Evolutionary conservation across 169 alveolate species (phyloP), one percentile per base, ranked within the genome.

Genomic region (Neospora caninum): DNA sequence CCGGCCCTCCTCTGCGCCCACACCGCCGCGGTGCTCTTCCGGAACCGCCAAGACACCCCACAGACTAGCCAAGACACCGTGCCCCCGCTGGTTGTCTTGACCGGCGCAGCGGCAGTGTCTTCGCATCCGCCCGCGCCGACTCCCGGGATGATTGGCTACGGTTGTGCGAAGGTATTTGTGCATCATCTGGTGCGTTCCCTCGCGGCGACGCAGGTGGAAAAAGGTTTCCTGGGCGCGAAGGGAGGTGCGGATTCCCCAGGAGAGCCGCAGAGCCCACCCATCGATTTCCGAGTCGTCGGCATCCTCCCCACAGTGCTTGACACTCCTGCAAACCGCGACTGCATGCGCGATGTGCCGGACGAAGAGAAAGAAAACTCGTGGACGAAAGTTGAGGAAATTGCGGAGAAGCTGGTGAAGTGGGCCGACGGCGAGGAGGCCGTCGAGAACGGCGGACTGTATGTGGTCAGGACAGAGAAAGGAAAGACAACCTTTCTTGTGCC

Each of bases 1-100:
- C 89, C 89, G 6, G 29, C 89, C 54, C 53, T 82, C 43, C 89
- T 82, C 67, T 82, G 89, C 67, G 89, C 89, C 67, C 89, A 82
- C 64, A 31, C 41, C 16, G 89, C 89, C 34, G 29, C 67, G 25
- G 67, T 43, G 38, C 64, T 82, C 41, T 42, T 78, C 42, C 39
- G 73, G 34, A 78, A 20, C 27, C 86, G 39, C 86, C 1, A 9
- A 43, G 27, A 16, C 10, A n/a, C 49, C 39, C 4, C 16, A 69
- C 34, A 6, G 22, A 69, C 58, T 49, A 49, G 36, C 41, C 80
- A 69, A n/a, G 80, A 69, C 31, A 25, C 31, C 39, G 27, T 31
- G 49, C 38, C 89, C 10, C 67, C 67, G 4, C 89, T 82, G 38
- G 67, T 82, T 4, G 89, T 82, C 27, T 36, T 82, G 41, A 82